These are phyloP conservation scores for Penicillium sp. DNA, from an alignment of 2,329 filamentous ascomycete species.

Conservation along the genomic window DNA sequence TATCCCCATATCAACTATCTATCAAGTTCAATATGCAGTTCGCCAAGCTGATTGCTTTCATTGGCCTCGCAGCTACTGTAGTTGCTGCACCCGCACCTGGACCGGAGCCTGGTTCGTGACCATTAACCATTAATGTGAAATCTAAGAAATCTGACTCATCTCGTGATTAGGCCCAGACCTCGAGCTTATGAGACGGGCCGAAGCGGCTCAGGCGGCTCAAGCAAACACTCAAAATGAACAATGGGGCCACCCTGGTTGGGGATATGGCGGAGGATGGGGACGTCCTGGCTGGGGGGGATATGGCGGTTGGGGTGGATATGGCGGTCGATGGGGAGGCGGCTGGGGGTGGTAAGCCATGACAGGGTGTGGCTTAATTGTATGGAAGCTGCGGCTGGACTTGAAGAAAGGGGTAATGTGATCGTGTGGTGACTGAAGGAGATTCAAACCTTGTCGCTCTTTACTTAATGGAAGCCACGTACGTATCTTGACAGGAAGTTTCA, in stretches of 20 bases:
- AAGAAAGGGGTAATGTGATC: not conserved
- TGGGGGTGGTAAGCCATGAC: not conserved
- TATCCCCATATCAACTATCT: not conserved
- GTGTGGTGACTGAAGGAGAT: not conserved
- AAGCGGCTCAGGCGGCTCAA: not conserved
- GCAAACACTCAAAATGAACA: not conserved
- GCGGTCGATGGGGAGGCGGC: not conserved
- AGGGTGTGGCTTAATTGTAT: not conserved
- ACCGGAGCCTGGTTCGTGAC: not conserved
- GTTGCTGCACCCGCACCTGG: not conserved
- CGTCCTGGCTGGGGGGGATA: not conserved
- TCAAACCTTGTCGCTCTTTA: not conserved
- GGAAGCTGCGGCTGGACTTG: not conserved
- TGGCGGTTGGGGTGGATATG: not conserved
- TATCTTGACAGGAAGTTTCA: not conserved
- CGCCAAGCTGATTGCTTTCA: not conserved
- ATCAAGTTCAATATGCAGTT: not conserved
- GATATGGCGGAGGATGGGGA: not conserved
- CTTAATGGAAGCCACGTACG: not conserved
- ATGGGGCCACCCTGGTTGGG: not conserved
- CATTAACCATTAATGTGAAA: not conserved
- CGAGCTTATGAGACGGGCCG: not conserved
- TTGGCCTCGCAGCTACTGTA: not conserved
- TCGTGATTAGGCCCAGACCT: not conserved
- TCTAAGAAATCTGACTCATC: not conserved